Evolutionary conservation across 805 yeast species (phyloP).

Genomic region (Sungouiozyma ichnusensis): DNA sequence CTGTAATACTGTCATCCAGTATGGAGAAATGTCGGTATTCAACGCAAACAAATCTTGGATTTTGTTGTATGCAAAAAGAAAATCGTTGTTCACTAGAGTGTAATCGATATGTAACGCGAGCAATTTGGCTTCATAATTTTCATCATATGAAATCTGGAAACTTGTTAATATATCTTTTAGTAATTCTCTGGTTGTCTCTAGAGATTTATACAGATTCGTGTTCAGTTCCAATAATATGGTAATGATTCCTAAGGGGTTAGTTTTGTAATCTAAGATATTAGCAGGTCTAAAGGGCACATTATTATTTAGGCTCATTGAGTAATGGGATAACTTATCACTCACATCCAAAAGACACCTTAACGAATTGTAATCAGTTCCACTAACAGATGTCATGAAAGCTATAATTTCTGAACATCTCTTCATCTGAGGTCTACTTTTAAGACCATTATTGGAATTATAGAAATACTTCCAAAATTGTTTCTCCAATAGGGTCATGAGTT

Average conservation of each 20-base stretch:
- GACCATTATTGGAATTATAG: slow-evolving; percentile 35
- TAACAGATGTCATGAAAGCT: slow-evolving; percentile 7
- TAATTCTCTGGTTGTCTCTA: slow-evolving; percentile 33
- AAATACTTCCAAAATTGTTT: slow-evolving; percentile 34
- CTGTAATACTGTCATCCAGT: slow-evolving; percentile 70
- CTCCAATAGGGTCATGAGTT: slow-evolving; percentile 8
- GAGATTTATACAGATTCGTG: slow-evolving; percentile 38
- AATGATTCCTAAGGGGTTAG: slow-evolving; percentile 30
- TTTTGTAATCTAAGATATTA: slow-evolving; percentile 25
- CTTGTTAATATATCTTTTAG: slow-evolving; percentile 34
- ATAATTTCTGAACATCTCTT: slow-evolving; percentile 28
- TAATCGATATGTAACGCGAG: slow-evolving; percentile 52
- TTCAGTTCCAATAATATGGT: slow-evolving; percentile 44
- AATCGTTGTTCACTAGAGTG: slow-evolving; percentile 53
- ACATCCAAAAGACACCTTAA: slow-evolving; percentile 19
- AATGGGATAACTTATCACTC: slow-evolving; percentile 23
- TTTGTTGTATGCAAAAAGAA: slow-evolving; percentile 42
- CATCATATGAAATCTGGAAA: slow-evolving; percentile 2
- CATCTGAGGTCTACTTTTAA: slow-evolving; percentile 31
- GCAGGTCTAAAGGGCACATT: slow-evolving; percentile 33
- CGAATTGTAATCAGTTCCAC: slow-evolving; percentile 7
- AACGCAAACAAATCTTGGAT: slow-evolving; percentile 32
- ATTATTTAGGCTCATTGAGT: slow-evolving; percentile 24
- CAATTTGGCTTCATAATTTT: slow-evolving; percentile 13
- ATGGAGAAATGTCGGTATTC: slow-evolving; percentile 11